A percentile compares a stretch with the other conserved stretches of the same genome.
These are phyloP conservation scores for Actinidia polygama DNA, from an alignment of 179 eudicot species.

Conservation along the genomic window DNA sequence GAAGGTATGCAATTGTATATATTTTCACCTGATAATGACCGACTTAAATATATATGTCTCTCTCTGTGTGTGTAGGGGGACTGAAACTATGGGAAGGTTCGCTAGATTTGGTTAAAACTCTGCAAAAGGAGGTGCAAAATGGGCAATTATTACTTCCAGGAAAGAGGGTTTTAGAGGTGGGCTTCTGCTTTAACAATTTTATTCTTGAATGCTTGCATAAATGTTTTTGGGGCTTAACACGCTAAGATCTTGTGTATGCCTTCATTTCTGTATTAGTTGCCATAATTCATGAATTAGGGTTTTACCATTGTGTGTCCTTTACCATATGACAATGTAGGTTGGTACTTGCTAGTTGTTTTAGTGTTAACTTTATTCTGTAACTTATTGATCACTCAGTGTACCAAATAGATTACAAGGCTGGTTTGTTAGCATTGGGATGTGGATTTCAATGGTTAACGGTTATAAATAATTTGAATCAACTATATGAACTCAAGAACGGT, in stretches of 20 bases:
- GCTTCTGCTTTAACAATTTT: conserved; percentile 49
- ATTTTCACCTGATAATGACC: neutral
- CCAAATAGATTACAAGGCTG: too few relatives aligned
- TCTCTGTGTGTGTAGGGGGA: conserved; percentile 59
- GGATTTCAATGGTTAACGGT: too few relatives aligned
- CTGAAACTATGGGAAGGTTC: conserved; percentile 98
- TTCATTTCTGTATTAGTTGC: neutral
- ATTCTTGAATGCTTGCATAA: neutral
- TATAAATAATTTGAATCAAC: too few relatives aligned
- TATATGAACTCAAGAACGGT: too few relatives aligned
- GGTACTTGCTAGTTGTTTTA: neutral
- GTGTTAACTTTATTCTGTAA: too few relatives aligned
- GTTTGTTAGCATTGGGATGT: too few relatives aligned
- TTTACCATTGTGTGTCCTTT: neutral
- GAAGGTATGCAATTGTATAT: conserved; percentile 65
- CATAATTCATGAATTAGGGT: neutral
- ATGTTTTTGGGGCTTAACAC: neutral
- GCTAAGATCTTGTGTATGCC: neutral
- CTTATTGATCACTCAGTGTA: too few relatives aligned
- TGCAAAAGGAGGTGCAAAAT: conserved; percentile 62
- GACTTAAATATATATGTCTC: neutral
- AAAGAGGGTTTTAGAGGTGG: conserved; percentile 92
- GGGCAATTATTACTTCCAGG: conserved; percentile 59
- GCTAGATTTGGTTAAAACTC: conserved; percentile 81
- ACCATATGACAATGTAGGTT: neutral